Evolutionary conservation across 306 rosid species (phyloP).

Genomic region (Morella rubra): DNA sequence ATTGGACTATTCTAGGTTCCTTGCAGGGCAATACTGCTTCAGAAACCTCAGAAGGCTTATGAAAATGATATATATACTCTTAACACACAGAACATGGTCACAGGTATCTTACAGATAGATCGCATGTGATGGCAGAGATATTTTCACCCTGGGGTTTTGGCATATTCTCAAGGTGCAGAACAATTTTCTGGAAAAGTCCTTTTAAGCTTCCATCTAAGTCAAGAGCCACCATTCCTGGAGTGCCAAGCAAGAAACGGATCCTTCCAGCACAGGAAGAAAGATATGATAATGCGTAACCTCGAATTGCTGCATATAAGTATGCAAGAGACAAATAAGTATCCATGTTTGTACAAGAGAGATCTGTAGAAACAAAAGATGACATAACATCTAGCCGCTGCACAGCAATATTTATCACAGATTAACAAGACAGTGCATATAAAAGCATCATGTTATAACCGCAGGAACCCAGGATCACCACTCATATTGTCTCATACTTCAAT

Average conservation of each 20-base stretch:
- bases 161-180: slow-evolving; percentile 83
- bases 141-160: slow-evolving; percentile 96
- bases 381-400: not conserved
- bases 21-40: not conserved
- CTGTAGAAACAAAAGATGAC: slow-evolving; percentile 2
- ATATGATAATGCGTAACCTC: slow-evolving; percentile 91
- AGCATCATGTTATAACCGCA: not conserved
- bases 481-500: not conserved
- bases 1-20: no score
- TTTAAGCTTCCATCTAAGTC: slow-evolving; percentile 84
- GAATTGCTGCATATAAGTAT: slow-evolving; percentile 76
- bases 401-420: not conserved
- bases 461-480: not conserved
- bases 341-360: not conserved
- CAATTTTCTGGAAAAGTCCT: slow-evolving; percentile 74
- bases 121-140: slow-evolving; percentile 80
- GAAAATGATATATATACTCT: slow-evolving; percentile 5
- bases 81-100: slow-evolving; percentile 17
- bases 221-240: slow-evolving; percentile 99
- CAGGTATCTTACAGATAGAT: slow-evolving; percentile 64
- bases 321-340: slow-evolving; percentile 1
- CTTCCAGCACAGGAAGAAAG: slow-evolving; percentile 95
- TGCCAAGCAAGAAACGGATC: slow-evolving; percentile 87
- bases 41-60: not conserved
- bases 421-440: not conserved